These are phyloP conservation scores for Eucalyptus curtisii DNA, from an alignment of 345 rosid genomes.

Conservation along the genomic window DNA sequence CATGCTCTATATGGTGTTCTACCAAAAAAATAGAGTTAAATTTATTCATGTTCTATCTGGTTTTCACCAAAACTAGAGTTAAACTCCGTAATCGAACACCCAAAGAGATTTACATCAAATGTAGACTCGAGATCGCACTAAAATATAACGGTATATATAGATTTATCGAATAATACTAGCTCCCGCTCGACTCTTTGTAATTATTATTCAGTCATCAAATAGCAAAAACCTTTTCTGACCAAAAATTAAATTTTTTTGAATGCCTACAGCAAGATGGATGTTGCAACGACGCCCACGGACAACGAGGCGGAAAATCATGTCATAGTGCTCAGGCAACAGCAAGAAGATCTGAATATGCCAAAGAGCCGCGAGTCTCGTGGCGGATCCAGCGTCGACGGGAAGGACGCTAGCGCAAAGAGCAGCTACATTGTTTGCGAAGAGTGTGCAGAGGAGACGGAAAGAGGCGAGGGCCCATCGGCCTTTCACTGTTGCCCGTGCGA, in stretches of 20 bases:
- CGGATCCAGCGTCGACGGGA: neutral
- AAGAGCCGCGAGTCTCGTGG: accelerated
- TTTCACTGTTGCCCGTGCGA: neutral
- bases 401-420: accelerated
- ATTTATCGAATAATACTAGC: accelerated
- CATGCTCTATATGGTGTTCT: no score
- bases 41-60: neutral
- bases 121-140: accelerated
- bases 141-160: accelerated
- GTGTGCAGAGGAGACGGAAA: neutral
- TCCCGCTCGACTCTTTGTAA: accelerated
- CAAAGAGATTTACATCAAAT: accelerated
- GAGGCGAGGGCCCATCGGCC: neutral
- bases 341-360: neutral
- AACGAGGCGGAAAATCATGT: neutral
- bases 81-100: neutral
- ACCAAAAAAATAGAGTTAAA: no score
- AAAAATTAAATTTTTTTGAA: no score
- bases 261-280: neutral
- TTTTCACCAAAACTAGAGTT: no score
- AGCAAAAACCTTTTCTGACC: neutral
- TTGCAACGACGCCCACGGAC: accelerated
- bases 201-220: neutral
- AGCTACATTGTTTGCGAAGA: neutral
- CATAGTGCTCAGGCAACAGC: accelerated